Evolutionary conservation across 1,284 basidiomycete genomes (phyloP), one percentile per base, ranked within the genome.

Genomic region (Cryptococcus amylolentus): DNA sequence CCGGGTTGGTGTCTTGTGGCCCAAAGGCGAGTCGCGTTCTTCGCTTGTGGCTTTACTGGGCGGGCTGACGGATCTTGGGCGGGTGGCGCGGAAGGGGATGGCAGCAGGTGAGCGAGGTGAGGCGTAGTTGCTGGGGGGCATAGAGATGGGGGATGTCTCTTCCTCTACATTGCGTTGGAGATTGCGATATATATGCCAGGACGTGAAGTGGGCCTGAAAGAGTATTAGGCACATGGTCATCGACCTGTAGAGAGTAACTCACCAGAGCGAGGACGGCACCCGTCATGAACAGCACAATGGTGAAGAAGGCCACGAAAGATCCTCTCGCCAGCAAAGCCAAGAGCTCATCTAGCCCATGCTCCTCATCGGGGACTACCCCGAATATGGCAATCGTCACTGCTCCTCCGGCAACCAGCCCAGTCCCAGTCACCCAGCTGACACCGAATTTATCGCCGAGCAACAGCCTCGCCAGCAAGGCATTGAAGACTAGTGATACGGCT

Each of bases 311-410:
- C 46, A 92, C 78, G 72, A 96, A 98, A 0, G 88, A 78, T 2
- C 88, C 85, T 37, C 93, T 82, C 45, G 81, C 79, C 76, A 93
- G 95, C 7, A 97, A 82, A 26, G 76, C 75, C 27, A 98, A 81
- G 38, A 98, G 82, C 74, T 95, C 91, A 62, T 93, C 88, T 14
- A 98, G 81, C 1, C 87, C 87, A 66, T 89, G 90, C n/a, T 89
- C 90, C 12, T 85, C 84, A 73, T 96, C 91, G n/a, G 88, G 86
- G 0, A 97, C 89, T 56, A 93, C 89, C 51, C 93, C 93, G 73
- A 95, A 97, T 55, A 91, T 81, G 20, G 89, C 92, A 57, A 98
- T 93, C 56, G 95, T 81, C 37, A 91, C 85, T 1, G 94, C 93
- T 35, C 93, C 93, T 12, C 86, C 84, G 1, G 90, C 89, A 61